Evolutionary conservation across 163 green algal genomes (phyloP).

Genomic region (Volvox carteri): DNA sequence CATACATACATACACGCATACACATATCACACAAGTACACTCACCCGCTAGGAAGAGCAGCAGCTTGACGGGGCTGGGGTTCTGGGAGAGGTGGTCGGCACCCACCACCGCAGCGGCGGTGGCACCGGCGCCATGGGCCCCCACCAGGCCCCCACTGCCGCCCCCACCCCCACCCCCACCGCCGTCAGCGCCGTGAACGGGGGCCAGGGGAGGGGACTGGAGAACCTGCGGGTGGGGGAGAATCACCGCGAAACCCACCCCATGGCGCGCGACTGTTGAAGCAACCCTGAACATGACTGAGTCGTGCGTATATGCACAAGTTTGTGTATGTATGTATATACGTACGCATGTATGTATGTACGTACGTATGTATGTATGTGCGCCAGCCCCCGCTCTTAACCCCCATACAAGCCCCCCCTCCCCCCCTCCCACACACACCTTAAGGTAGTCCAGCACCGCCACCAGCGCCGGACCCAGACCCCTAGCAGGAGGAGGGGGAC

Average conservation of each 20-base stretch:
- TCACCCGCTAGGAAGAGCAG: constrained; percentile 55
- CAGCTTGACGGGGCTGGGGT: constrained; percentile 52
- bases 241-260: too few species aligned
- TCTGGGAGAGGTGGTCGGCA: constrained; percentile 39
- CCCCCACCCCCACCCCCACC: neutral
- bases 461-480: constrained; percentile 63
- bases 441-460: constrained; percentile 68
- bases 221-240: constrained; percentile 29
- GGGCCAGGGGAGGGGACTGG: constrained; percentile 25
- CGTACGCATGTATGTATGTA: neutral
- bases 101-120: neutral
- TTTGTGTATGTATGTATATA: neutral
- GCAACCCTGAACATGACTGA: too few species aligned
- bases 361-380: too few species aligned
- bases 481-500: neutral
- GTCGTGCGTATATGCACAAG: too few species aligned
- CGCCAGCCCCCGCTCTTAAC: too few species aligned
- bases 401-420: too few species aligned
- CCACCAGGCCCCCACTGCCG: too few species aligned
- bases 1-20: neutral
- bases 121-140: too few species aligned
- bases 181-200: neutral
- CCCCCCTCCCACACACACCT: too few species aligned
- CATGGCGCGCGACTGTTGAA: too few species aligned
- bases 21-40: neutral